These are phyloP conservation scores for Persicaria maculosa DNA, from an alignment of 148 eudicot species.

Conservation along the genomic window DNA sequence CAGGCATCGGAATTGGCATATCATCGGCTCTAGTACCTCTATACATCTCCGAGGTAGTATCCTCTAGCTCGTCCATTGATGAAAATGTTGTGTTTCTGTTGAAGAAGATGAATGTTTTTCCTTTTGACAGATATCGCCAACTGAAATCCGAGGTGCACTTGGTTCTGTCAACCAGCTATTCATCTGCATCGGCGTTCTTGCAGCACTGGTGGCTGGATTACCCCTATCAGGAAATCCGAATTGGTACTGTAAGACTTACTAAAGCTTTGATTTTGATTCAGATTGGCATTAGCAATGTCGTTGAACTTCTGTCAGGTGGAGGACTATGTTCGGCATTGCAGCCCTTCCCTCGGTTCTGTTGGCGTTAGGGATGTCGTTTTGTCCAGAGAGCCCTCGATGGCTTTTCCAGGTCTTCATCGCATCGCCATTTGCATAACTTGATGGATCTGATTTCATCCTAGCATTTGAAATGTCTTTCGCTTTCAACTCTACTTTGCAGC, in stretches of 20 bases:
- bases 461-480: not conserved
- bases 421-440: not conserved
- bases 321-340: conserved; percentile 90
- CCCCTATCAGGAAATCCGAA: conserved; percentile 80
- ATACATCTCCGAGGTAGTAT: conserved; percentile 82
- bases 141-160: conserved; percentile 95
- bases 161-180: conserved; percentile 94
- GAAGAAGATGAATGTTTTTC: not conserved
- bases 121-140: conserved; percentile 72
- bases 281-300: not conserved
- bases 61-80: not conserved
- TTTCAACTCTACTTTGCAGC: conserved; percentile 34
- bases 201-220: conserved; percentile 86
- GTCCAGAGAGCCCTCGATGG: conserved; percentile 98
- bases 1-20: conserved; percentile 94
- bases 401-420: conserved; percentile 61
- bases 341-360: conserved; percentile 69
- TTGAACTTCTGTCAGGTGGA: conserved; percentile 56
- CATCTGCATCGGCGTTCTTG: conserved; percentile 91
- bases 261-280: not conserved
- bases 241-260: conserved; percentile 38
- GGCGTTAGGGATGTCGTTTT: conserved; percentile 85
- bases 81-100: not conserved
- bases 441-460: not conserved
- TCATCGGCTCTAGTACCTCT: conserved; percentile 94